A percentile compares a stretch with the other conserved stretches of the same genome.
These are phyloP conservation scores for Fomes fomentarius DNA, from an alignment of 1,284 basidiomycete genomes.

Conservation along the genomic window DNA sequence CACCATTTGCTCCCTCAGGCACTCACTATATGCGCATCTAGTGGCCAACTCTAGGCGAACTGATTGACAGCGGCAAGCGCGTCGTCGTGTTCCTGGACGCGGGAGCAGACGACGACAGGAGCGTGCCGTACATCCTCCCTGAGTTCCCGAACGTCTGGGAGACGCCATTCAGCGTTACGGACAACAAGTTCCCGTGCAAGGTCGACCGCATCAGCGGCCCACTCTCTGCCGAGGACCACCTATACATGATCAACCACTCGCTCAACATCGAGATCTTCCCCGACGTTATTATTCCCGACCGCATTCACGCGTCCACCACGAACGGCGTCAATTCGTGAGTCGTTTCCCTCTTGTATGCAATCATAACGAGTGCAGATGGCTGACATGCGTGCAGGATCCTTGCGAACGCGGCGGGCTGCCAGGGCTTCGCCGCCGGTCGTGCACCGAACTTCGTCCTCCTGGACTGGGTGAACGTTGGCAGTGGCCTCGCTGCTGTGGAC, in stretches of 20 bases:
- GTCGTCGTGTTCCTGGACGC: slow-evolving; percentile 77
- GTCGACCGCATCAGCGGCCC: slow-evolving; percentile 65
- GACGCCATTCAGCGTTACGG: slow-evolving; percentile 68
- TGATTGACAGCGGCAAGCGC: slow-evolving; percentile 68
- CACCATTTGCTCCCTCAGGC: not conserved
- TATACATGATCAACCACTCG: slow-evolving; percentile 62
- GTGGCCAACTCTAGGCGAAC: slow-evolving; percentile 78
- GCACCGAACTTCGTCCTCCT: slow-evolving; percentile 55
- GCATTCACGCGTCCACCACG: slow-evolving; percentile 41
- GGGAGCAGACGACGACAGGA: slow-evolving; percentile 44
- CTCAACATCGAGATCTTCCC: slow-evolving; percentile 45
- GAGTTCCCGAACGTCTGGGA: slow-evolving; percentile 78
- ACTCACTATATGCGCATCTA: slow-evolving; percentile 17
- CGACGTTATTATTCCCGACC: slow-evolving; percentile 46
- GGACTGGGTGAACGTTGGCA: slow-evolving; percentile 52
- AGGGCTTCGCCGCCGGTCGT: slow-evolving; percentile 42
- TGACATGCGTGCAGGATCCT: slow-evolving; percentile 39
- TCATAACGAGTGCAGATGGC: not conserved
- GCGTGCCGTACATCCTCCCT: slow-evolving; percentile 65
- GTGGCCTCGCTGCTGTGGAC: slow-evolving; percentile 45
- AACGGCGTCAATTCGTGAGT: slow-evolving; percentile 47
- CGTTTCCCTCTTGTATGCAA: not conserved
- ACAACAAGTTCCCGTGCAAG: slow-evolving; percentile 67
- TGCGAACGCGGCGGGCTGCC: slow-evolving; percentile 48
- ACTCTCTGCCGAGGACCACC: slow-evolving; percentile 50